phyloP scores from a whole-genome alignment of 2,329 filamentous ascomycete genomes.

The Cladosporium sp. region DNA sequence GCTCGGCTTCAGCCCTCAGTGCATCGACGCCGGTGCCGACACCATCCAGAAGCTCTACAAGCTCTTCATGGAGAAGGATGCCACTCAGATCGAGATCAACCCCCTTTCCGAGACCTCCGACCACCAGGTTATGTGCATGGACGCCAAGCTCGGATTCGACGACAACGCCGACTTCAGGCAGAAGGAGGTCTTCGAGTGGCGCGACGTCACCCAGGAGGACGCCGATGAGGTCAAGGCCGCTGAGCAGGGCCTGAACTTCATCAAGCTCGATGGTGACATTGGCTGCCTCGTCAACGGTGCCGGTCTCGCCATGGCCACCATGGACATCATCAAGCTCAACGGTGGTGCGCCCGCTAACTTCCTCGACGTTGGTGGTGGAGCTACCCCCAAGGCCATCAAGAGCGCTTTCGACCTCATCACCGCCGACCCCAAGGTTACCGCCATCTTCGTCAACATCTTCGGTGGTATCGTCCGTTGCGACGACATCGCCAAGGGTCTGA shows the following conservation, averaged over 20 bases:
- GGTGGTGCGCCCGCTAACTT: slow-evolving; percentile 96
- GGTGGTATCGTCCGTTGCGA: slow-evolving; percentile 98
- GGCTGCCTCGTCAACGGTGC: slow-evolving; percentile 99
- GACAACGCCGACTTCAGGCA: slow-evolving; percentile 99
- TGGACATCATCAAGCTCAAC: slow-evolving; percentile 99
- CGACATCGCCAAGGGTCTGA: slow-evolving; percentile 92
- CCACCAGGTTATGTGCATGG: slow-evolving; percentile 98
- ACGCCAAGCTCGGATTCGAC: slow-evolving; percentile 98
- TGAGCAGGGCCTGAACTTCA: slow-evolving; percentile 95
- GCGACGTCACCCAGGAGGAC: slow-evolving; percentile 94
- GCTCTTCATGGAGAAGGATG: slow-evolving; percentile 97
- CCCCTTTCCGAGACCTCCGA: slow-evolving; percentile 97
- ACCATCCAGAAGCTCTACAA: slow-evolving; percentile 99
- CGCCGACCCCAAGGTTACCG: slow-evolving; percentile 94
- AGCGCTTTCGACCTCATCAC: slow-evolving; percentile 99
- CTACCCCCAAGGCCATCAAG: slow-evolving; percentile 93
- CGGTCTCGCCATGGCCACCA: slow-evolving; percentile 98
- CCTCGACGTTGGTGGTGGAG: slow-evolving; percentile 96
- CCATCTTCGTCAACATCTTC: slow-evolving; percentile 99
- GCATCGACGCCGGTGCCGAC: slow-evolving; percentile 90
- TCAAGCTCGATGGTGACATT: slow-evolving; percentile 99
- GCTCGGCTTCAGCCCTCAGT: slow-evolving; percentile 97
- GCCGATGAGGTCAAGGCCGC: slow-evolving; percentile 96
- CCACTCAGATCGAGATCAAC: slow-evolving; percentile 99
- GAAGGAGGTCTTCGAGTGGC: slow-evolving; percentile 92